These are phyloP conservation scores for Solanum habrochaites DNA, from an alignment of 257 asterid genomes.

Conservation along the genomic window DNA sequence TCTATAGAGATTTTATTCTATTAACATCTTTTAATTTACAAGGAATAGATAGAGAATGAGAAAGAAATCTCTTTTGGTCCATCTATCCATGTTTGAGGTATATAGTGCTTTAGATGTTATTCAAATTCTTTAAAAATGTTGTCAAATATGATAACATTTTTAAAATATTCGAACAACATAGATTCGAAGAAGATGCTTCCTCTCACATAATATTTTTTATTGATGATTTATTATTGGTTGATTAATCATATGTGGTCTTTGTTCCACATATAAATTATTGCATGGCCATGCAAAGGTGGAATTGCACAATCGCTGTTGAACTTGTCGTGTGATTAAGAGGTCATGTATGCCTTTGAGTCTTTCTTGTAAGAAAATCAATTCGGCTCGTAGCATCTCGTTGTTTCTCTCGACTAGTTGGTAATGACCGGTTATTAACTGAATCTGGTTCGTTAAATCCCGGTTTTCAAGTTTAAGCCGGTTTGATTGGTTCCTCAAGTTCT, in stretches of 20 bases:
- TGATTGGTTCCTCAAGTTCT: constrained; percentile 58
- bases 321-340: constrained; percentile 45
- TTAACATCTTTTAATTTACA: constrained; percentile 8
- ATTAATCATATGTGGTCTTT: constrained; percentile 24
- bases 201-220: background rate
- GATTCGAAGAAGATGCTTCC: background rate
- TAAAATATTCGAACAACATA: background rate
- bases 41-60: background rate
- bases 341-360: constrained; percentile 61
- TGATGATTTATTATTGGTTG: background rate
- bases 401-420: constrained; percentile 22
- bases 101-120: background rate
- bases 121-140: background rate
- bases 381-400: constrained; percentile 43
- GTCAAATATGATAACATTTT: background rate
- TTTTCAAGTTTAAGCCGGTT: constrained; percentile 40
- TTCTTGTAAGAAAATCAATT: constrained; percentile 40
- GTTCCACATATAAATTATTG: constrained; percentile 28
- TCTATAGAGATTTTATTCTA: background rate
- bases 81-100: background rate
- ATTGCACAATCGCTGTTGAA: constrained; percentile 36
- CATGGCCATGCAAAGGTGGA: constrained; percentile 41
- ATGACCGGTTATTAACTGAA: constrained; percentile 30
- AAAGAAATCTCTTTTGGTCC: background rate
- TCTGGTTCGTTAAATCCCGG: constrained; percentile 52